phyloP scores from a whole-genome alignment of 2,329 filamentous ascomycete species.

The Neonectria sp. region DNA sequence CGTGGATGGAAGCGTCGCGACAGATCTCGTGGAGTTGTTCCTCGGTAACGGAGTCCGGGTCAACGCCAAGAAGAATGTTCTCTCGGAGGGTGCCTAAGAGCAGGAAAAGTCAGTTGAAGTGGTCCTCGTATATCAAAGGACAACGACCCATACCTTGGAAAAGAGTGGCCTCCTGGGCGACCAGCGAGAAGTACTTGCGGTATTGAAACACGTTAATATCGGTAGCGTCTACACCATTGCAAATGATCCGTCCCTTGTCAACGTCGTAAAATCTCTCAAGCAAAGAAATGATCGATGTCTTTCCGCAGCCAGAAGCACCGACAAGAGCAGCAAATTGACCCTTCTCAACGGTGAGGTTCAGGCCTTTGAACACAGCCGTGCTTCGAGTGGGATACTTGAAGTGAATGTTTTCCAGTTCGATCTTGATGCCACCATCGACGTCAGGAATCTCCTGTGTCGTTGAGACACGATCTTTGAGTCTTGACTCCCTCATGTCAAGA shows the following conservation, averaged over 20 bases:
- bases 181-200: constrained; percentile 76
- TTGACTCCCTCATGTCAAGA: constrained; percentile 64
- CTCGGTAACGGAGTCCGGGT: constrained; percentile 66
- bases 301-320: constrained; percentile 79
- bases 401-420: constrained; percentile 70
- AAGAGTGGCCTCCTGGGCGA: constrained; percentile 81
- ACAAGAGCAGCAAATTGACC: constrained; percentile 81
- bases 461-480: constrained; percentile 53
- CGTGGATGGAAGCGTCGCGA: constrained; percentile 77
- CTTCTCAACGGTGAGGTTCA: constrained; percentile 76
- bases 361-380: constrained; percentile 69
- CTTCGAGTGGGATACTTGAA: constrained; percentile 74
- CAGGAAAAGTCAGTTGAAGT: not conserved
- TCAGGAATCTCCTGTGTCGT: constrained; percentile 58
- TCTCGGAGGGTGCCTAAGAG: constrained; percentile 73
- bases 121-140: not conserved
- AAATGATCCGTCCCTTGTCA: constrained; percentile 73
- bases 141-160: constrained; percentile 69
- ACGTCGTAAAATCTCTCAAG: constrained; percentile 80
- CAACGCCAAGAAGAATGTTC: constrained; percentile 78
- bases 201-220: constrained; percentile 74
- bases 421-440: constrained; percentile 65
- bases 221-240: constrained; percentile 73
- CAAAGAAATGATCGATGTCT: constrained; percentile 79
- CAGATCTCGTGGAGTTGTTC: constrained; percentile 68